Evolutionary conservation across 2,329 filamentous ascomycete species (phyloP).

Genomic region (Xylaria sp.): DNA sequence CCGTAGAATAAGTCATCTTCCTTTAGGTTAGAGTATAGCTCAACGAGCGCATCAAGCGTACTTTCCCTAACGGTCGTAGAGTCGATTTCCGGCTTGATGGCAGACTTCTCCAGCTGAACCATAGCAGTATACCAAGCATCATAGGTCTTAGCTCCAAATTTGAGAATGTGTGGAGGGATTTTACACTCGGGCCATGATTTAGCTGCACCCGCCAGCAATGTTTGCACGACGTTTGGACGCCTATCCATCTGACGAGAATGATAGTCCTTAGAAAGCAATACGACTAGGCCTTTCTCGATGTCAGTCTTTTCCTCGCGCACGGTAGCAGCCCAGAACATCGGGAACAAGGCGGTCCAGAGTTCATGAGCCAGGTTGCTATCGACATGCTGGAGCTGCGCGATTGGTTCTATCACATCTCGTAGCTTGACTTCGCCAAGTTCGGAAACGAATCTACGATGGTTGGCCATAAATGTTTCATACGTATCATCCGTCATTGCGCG

Average conservation of each 20-base stretch:
- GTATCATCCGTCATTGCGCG: slow-evolving; percentile 82
- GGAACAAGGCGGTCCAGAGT: slow-evolving; percentile 91
- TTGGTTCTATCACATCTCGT: slow-evolving; percentile 87
- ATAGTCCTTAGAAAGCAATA: slow-evolving; percentile 91
- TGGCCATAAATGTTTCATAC: slow-evolving; percentile 80
- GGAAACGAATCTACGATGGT: slow-evolving; percentile 82
- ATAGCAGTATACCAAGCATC: slow-evolving; percentile 98
- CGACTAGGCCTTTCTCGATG: slow-evolving; percentile 90
- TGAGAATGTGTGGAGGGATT: slow-evolving; percentile 94
- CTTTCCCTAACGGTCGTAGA: slow-evolving; percentile 88
- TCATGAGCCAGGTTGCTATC: slow-evolving; percentile 84
- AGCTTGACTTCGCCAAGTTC: slow-evolving; percentile 88
- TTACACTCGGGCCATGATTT: slow-evolving; percentile 88
- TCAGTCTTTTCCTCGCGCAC: slow-evolving; percentile 89
- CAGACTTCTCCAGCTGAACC: slow-evolving; percentile 87
- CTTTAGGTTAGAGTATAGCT: slow-evolving; percentile 88
- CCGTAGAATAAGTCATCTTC: slow-evolving; percentile 99
- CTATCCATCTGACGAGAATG: slow-evolving; percentile 94
- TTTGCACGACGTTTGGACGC: slow-evolving; percentile 94
- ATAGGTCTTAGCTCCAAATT: slow-evolving; percentile 92
- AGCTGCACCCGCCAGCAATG: slow-evolving; percentile 86
- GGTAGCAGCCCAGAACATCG: slow-evolving; percentile 91
- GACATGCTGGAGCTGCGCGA: slow-evolving; percentile 91
- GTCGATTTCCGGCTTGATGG: slow-evolving; percentile 84
- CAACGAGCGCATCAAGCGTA: slow-evolving; percentile 93